Percentiles rank a stretch among this genome's conserved stretches.
phyloP scores from a whole-genome alignment of 176 grass and related monocot genomes.

The Oryza glumipatula region DNA sequence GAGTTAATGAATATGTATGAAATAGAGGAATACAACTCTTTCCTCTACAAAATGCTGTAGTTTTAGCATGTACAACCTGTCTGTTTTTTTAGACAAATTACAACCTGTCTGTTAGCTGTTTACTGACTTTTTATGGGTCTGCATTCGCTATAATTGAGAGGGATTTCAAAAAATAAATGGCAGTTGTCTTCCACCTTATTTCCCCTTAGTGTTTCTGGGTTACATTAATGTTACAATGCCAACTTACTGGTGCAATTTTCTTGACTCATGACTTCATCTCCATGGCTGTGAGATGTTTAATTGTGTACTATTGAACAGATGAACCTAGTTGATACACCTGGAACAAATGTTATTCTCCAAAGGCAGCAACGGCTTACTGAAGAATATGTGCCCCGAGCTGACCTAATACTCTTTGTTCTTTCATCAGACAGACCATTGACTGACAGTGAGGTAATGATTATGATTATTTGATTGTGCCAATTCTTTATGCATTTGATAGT shows the following conservation, averaged over 20 bases:
- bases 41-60: slow-evolving; percentile 1
- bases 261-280: slow-evolving; percentile 12
- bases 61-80: slow-evolving; percentile 10
- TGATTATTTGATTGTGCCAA: slow-evolving; percentile 3
- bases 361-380: slow-evolving; percentile 98
- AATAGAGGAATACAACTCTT: slow-evolving; percentile 24
- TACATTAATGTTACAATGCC: slow-evolving; percentile 20
- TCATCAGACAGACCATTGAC: slow-evolving; percentile 92
- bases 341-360: slow-evolving; percentile 99
- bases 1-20: slow-evolving; percentile 1
- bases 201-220: slow-evolving; percentile 3
- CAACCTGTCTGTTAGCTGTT: slow-evolving; percentile 8
- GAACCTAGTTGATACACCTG: slow-evolving; percentile 97
- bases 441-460: slow-evolving; percentile 77
- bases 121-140: slow-evolving; percentile 3
- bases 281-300: slow-evolving; percentile 18
- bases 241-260: slow-evolving; percentile 24
- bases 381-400: slow-evolving; percentile 94
- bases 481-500: slow-evolving; percentile 1
- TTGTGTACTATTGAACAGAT: slow-evolving; percentile 67
- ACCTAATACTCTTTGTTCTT: slow-evolving; percentile 89
- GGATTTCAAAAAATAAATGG: slow-evolving; percentile 21
- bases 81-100: background rate
- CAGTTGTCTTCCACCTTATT: background rate
- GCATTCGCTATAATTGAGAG: slow-evolving; percentile 10